Conservation (phyloP, 2,329 filamentous ascomycete genomes). For the Chrysoporthe deuterocubensis region DNA sequence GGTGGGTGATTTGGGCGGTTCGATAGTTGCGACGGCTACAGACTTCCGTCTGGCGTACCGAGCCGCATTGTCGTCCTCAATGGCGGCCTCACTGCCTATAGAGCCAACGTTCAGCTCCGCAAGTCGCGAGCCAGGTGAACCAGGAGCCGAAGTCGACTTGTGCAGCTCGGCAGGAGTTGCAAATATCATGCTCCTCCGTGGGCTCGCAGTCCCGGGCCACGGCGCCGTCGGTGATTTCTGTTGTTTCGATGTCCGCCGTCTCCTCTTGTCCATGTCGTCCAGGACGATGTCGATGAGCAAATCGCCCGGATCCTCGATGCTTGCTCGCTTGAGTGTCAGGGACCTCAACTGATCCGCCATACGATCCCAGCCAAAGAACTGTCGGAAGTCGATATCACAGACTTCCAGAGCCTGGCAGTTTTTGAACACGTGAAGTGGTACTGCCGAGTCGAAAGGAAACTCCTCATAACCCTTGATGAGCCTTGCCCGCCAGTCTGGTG, state of each 20-base stretch:
- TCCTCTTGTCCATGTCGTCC: slow-evolving; percentile 93
- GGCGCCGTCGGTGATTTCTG: slow-evolving; percentile 78
- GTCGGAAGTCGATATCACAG: slow-evolving; percentile 92
- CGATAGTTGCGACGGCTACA: slow-evolving; percentile 51
- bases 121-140: slow-evolving; percentile 56
- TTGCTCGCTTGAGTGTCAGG: slow-evolving; percentile 83
- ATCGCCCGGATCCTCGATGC: slow-evolving; percentile 87
- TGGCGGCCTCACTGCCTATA: slow-evolving; percentile 55
- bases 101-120: slow-evolving; percentile 64
- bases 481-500: slow-evolving; percentile 90
- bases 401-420: slow-evolving; percentile 94
- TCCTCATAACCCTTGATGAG: slow-evolving; percentile 94
- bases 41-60: slow-evolving; percentile 48
- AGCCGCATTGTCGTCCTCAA: slow-evolving; percentile 40
- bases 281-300: slow-evolving; percentile 90
- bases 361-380: slow-evolving; percentile 97
- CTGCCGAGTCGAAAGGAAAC: slow-evolving; percentile 96
- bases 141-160: slow-evolving; percentile 70
- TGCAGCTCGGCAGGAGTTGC: slow-evolving; percentile 66
- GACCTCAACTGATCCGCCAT: slow-evolving; percentile 90
- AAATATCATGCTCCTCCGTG: slow-evolving; percentile 65
- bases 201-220: slow-evolving; percentile 63
- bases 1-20: slow-evolving; percentile 44
- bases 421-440: slow-evolving; percentile 96
- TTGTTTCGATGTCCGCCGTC: slow-evolving; percentile 83